A percentile compares a stretch with the other conserved stretches of the same genome.
These are phyloP conservation scores for Fusarium temperatum DNA, from an alignment of 2,329 filamentous ascomycete genomes.

Conservation along the genomic window DNA sequence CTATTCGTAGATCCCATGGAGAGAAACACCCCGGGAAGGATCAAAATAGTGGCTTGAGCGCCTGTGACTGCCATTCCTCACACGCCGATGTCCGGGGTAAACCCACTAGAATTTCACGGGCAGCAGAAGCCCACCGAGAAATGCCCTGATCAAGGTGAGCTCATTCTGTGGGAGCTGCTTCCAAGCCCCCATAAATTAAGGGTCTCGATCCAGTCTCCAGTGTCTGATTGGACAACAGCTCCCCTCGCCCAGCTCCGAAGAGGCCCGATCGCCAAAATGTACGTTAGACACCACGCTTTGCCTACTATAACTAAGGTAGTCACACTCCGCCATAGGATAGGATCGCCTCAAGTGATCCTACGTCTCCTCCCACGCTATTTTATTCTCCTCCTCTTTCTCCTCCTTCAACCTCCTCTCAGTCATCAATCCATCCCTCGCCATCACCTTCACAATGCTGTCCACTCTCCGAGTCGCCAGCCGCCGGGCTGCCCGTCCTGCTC, in stretches of 20 bases:
- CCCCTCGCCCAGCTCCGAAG: slow-evolving; percentile 37
- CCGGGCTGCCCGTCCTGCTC: slow-evolving; percentile 55
- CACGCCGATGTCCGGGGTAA: slow-evolving; percentile 45
- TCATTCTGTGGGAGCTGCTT: slow-evolving; percentile 23
- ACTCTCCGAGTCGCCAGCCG: slow-evolving; percentile 63
- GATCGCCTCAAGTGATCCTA: slow-evolving; percentile 36
- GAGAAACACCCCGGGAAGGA: background rate
- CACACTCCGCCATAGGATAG: slow-evolving; percentile 39
- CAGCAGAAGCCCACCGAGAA: slow-evolving; percentile 20
- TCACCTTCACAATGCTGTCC: slow-evolving; percentile 61
- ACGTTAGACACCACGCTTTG: slow-evolving; percentile 34
- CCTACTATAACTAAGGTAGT: slow-evolving; percentile 9
- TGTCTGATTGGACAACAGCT: slow-evolving; percentile 29
- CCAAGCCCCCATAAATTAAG: slow-evolving; percentile 25
- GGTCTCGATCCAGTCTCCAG: slow-evolving; percentile 25
- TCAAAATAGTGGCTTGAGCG: slow-evolving; percentile 5
- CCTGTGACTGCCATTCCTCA: slow-evolving; percentile 22
- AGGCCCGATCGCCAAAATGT: slow-evolving; percentile 34
- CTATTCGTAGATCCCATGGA: background rate
- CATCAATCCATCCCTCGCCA: slow-evolving; percentile 16
- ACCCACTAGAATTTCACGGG: slow-evolving; percentile 31
- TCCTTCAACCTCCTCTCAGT: slow-evolving; percentile 21
- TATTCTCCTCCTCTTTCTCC: slow-evolving; percentile 18
- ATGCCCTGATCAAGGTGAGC: slow-evolving; percentile 32
- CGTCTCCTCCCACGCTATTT: slow-evolving; percentile 18